phyloP scores from a whole-genome alignment of 2,329 filamentous ascomycete species.

The Fusarium anguioides region DNA sequence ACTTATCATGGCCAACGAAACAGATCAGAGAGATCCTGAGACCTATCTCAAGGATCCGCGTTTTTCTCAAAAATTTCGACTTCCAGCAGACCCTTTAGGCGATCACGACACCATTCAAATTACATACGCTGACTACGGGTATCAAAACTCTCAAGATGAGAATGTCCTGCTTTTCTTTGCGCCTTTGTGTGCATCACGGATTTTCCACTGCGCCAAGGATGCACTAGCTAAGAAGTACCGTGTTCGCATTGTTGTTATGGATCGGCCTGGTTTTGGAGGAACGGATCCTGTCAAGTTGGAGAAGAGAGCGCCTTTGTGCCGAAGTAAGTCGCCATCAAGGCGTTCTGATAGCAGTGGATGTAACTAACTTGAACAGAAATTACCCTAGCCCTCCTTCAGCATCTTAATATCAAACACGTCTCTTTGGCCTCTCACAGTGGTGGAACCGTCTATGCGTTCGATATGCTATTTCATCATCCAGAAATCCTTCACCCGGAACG shows the following conservation, averaged over 20 bases:
- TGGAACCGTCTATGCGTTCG: conserved; percentile 25
- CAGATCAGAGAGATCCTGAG: background rate
- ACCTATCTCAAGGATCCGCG: conserved; percentile 15
- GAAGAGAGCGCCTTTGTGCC: background rate
- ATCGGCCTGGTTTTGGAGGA: conserved; percentile 22
- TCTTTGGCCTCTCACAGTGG: conserved; percentile 24
- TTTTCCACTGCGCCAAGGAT: conserved; percentile 25
- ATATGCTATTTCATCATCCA: conserved; percentile 26
- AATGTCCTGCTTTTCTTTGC: conserved; percentile 30
- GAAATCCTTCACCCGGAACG: conserved; percentile 22
- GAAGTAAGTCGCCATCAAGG: background rate
- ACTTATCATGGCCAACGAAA: background rate
- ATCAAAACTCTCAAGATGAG: conserved; percentile 16
- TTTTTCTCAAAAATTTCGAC: conserved; percentile 13
- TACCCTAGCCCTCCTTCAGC: background rate
- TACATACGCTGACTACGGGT: conserved; percentile 23
- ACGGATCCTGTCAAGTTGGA: conserved; percentile 13
- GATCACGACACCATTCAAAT: background rate
- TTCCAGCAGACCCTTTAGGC: background rate
- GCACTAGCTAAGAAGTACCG: conserved; percentile 12
- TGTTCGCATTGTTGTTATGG: conserved; percentile 13
- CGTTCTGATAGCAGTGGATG: fast-evolving
- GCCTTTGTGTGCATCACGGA: conserved; percentile 8
- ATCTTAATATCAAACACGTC: conserved; percentile 15
- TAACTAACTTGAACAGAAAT: background rate